phyloP scores from a whole-genome alignment of 805 yeast species.

The Wickerhamomyces mucosus region DNA sequence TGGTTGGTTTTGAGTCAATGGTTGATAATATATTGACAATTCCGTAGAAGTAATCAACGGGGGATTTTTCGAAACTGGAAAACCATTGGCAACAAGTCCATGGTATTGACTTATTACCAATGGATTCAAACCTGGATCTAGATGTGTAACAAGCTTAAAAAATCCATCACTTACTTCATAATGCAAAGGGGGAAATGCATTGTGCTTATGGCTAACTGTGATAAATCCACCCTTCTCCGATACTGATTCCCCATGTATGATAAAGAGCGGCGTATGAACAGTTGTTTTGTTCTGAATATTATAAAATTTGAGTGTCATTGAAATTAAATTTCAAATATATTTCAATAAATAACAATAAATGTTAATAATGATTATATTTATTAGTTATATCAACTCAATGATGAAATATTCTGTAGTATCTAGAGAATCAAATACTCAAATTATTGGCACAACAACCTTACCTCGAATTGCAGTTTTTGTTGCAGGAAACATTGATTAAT shows the following conservation, averaged over 20 bases:
- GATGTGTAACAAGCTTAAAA: constrained; percentile 68
- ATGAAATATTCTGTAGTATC: too few species aligned
- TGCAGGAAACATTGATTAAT: too few species aligned
- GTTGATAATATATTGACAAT: constrained; percentile 38
- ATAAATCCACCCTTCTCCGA: constrained; percentile 24
- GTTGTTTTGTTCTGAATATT: constrained; percentile 24
- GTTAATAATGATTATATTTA: too few species aligned
- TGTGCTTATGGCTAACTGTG: constrained; percentile 33
- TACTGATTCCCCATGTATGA: constrained; percentile 38
- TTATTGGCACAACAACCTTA: too few species aligned
- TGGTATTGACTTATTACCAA: constrained; percentile 41
- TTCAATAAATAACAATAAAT: too few species aligned
- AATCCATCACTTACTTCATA: constrained; percentile 61
- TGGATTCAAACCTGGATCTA: constrained; percentile 59
- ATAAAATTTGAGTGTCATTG: constrained; percentile 20
- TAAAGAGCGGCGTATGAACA: constrained; percentile 38
- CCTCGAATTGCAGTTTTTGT: too few species aligned
- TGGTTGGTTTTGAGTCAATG: constrained; percentile 58
- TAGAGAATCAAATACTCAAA: too few species aligned
- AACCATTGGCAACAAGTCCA: constrained; percentile 27
- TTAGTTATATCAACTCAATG: too few species aligned
- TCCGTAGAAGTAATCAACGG: constrained; percentile 6
- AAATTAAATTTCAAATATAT: too few species aligned
- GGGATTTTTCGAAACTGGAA: constrained; percentile 9
- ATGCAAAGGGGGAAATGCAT: constrained; percentile 48